Base-by-base conservation (phyloP, 345 rosid species). In the Chamaenerion angustifolium region DNA sequence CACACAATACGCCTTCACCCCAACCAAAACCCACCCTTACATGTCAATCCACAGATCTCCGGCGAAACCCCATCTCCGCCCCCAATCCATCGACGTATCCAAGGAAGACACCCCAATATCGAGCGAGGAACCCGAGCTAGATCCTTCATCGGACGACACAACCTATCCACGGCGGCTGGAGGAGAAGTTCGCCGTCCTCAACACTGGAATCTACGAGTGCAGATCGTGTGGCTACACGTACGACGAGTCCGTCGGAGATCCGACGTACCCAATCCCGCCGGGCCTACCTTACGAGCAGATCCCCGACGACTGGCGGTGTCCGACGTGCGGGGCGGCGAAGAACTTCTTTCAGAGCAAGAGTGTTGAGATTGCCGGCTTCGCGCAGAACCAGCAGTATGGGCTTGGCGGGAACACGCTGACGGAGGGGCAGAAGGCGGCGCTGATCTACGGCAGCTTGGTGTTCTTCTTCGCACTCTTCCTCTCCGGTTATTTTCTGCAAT, bases 311-410 rank as follows among this genome's bases (percentile, higher is more conserved):
- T 87, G 98, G 95, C 72, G 96, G 68, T 92, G 96, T 41, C 82
- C 96, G 1, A 92, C 96, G 23, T 84, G 98, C 57, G 98, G 98
- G 10, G 98, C 95, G 16, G 79, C 93, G 4, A 57, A 82, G 78
- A 78, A 71, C 53, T 87, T 84, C 69, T 87, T 92, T 41, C 77
- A 69, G 72, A 87, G 96, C 50, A 84, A 84, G 74, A 80, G 93
- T 63, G 93, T 92, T 48, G 98, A 92, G 71, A 87, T 92, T 60
- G 96, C 98, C 10, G 98, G 95, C 18, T 92, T 92, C 65, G 98
- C 96, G 7, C 77, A 87, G 87, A 92, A 92, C 56, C 98, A 84
- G 60, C 96, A 84, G 51, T 84, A 54, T 61, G 98, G 98, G 0
- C 45, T 84, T 13, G 98, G 96, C 54, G 96, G 83, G 12, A 92